phyloP scores from a whole-genome alignment of 495 filamentous ascomycete species.

The Talaromyces adpressus region DNA sequence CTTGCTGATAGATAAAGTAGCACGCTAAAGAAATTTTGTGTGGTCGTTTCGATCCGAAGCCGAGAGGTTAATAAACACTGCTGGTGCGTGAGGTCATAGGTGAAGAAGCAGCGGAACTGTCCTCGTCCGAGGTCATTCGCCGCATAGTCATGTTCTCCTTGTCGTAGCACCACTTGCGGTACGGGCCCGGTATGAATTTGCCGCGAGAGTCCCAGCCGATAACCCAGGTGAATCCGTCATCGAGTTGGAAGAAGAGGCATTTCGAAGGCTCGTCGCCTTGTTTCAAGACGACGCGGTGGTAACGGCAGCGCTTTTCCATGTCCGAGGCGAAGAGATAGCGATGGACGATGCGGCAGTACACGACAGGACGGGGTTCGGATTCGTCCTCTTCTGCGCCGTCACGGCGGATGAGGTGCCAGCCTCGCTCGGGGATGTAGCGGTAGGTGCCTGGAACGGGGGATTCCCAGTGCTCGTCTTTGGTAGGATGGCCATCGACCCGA shows the following conservation, averaged over 20 bases:
- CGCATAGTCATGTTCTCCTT: slow-evolving; percentile 31
- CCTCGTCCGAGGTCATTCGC: slow-evolving; percentile 22
- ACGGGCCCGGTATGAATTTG: slow-evolving; percentile 38
- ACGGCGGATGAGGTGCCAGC: slow-evolving; percentile 37
- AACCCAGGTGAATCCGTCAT: slow-evolving; percentile 37
- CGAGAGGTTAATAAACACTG: slow-evolving; percentile 20
- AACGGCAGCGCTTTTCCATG: slow-evolving; percentile 36
- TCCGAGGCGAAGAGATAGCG: slow-evolving; percentile 39
- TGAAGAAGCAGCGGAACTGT: slow-evolving; percentile 22
- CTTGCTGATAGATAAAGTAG: not conserved
- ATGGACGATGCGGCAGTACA: slow-evolving; percentile 42
- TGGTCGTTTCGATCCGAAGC: not conserved
- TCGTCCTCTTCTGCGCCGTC: slow-evolving; percentile 32
- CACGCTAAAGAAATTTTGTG: not conserved
- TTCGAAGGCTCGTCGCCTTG: slow-evolving; percentile 28
- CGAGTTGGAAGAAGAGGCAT: slow-evolving; percentile 37
- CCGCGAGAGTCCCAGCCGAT: slow-evolving; percentile 38
- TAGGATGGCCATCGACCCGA: slow-evolving; percentile 28
- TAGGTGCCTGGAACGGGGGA: slow-evolving; percentile 38
- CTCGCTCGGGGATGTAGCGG: slow-evolving; percentile 34
- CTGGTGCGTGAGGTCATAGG: slow-evolving; percentile 32
- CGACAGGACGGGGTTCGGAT: slow-evolving; percentile 30
- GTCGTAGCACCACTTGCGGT: slow-evolving; percentile 38
- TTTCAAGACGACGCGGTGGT: slow-evolving; percentile 28
- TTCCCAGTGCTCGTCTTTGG: slow-evolving; percentile 40